Base-by-base conservation (phyloP, 208 protist species). In the Crithidia thermophila region DNA sequence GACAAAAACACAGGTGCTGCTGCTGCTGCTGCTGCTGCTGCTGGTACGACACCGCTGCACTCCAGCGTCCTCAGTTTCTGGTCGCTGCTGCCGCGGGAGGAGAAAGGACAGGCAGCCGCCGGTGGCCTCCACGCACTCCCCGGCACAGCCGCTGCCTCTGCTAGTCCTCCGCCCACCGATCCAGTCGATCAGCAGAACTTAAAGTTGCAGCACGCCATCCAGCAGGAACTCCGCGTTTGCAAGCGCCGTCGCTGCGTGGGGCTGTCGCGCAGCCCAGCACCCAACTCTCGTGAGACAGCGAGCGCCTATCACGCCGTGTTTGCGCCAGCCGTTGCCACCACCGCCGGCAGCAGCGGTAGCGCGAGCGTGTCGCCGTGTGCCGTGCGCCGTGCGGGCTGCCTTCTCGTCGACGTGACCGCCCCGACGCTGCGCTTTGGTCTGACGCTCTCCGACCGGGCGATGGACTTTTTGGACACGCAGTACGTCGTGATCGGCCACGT, bases 401-500 rank as follows among this genome's bases (percentile, higher is more conserved):
- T 94, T 27, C 25, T 94, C 9, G 58, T 88, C 2, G 81, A 86
- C 42, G 53, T 74, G 1, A 47, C 64, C 13, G 72, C 77, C 53
- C 57, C 37, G 0, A 45, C 64, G 21, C 66, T 76, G n/a, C 72
- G 71, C 42, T 80, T 94, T 42, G 75, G 85, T 0, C 30, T 94
- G 20, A 91, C 85, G 11, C 62, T 93, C 27, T 72, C 72, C 4
- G 72, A 81, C 39, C 72, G 83, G 8, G 51, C 74, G 14, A 62
- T 88, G 40, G 82, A 89, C 25, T 86, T 85, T 36, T 67, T 93
- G 21, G 84, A 90, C n/a, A 50, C 25, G 10, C 67, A 77, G 36
- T 92, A 78, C 62, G 61, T 91, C 27, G 58, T 83, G 4, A 69
- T 94, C 34, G 89, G 89, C 11, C 58, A 72, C 20, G 80, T 94